Percentiles rank a stretch among this genome's conserved stretches.
Evolutionary conservation across 176 grass and related monocot species (phyloP).

Genomic region (Tillandsia fasciculata): DNA sequence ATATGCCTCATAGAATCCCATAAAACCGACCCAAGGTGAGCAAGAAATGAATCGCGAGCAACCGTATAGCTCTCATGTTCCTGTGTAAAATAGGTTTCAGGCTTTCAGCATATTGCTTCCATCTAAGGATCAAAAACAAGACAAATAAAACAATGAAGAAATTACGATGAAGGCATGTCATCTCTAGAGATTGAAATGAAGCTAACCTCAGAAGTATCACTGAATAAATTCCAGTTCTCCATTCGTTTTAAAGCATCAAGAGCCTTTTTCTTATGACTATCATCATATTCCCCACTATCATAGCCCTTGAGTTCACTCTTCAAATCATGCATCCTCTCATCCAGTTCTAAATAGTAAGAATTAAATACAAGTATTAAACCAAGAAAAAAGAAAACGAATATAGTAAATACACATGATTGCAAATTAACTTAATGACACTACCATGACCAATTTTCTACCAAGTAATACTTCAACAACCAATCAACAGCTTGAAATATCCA

Average conservation of each 20-base stretch:
- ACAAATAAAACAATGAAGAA: background rate
- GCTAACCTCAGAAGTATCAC: conserved; percentile 43
- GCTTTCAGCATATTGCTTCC: background rate
- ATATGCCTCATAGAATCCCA: conserved; percentile 91
- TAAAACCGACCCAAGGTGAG: conserved; percentile 79
- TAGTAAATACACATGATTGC: background rate
- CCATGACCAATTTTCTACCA: background rate
- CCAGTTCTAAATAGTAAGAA: conserved; percentile 45
- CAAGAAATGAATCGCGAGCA: conserved; percentile 85
- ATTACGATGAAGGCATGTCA: background rate
- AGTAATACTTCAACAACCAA: no score
- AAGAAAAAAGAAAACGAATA: conserved; percentile 11
- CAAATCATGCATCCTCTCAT: conserved; percentile 87
- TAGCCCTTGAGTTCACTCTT: conserved; percentile 81
- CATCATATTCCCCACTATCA: conserved; percentile 63
- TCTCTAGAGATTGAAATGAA: background rate
- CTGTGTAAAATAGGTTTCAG: conserved; percentile 21
- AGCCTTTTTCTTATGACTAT: conserved; percentile 86
- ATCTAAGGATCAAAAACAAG: background rate
- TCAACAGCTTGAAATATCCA: no score
- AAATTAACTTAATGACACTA: background rate
- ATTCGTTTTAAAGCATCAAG: conserved; percentile 81
- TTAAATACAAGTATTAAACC: conserved; percentile 8
- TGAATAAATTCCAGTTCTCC: conserved; percentile 96
- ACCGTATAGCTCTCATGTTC: conserved; percentile 72